Conservation (phyloP, 306 rosid genomes). For the Citrullus mucosospermus region DNA sequence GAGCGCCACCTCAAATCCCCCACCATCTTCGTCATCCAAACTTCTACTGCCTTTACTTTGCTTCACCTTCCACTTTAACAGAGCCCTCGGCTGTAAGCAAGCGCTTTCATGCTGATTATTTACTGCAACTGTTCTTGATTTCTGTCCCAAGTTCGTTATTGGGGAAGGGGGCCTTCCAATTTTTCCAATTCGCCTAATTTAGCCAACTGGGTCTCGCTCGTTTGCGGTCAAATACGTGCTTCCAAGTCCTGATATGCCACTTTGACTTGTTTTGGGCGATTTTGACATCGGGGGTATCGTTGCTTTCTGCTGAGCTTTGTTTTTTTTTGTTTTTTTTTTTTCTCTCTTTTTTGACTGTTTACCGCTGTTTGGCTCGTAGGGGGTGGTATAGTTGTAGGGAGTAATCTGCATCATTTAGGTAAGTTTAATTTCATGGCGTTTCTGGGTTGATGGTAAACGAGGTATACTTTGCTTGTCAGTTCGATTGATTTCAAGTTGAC, state of each 20-base stretch:
- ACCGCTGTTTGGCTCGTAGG: not conserved
- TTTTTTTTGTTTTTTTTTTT: too few relatives aligned
- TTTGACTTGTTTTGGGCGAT: slow-evolving; percentile 4
- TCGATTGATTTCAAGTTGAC: not conserved
- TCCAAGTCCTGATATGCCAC: not conserved
- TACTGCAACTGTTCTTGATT: not conserved
- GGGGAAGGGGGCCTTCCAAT: not conserved
- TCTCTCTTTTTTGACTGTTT: not conserved
- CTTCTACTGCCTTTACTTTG: not conserved
- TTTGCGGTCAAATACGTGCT: slow-evolving; percentile 2
- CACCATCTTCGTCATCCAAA: not conserved
- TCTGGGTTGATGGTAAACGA: not conserved
- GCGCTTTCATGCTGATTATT: not conserved
- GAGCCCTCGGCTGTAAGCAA: not conserved
- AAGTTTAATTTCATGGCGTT: not conserved
- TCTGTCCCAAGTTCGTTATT: not conserved
- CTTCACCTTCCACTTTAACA: not conserved
- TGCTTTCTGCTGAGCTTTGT: not conserved
- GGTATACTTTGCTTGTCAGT: not conserved
- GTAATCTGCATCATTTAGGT: not conserved
- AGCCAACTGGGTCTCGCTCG: not conserved
- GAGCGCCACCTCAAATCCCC: not conserved
- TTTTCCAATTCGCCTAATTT: not conserved
- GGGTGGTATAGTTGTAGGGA: not conserved
- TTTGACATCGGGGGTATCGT: not conserved